These are phyloP conservation scores for Dittrichia graveolens DNA, from an alignment of 129 eudicot genomes.

Conservation along the genomic window DNA sequence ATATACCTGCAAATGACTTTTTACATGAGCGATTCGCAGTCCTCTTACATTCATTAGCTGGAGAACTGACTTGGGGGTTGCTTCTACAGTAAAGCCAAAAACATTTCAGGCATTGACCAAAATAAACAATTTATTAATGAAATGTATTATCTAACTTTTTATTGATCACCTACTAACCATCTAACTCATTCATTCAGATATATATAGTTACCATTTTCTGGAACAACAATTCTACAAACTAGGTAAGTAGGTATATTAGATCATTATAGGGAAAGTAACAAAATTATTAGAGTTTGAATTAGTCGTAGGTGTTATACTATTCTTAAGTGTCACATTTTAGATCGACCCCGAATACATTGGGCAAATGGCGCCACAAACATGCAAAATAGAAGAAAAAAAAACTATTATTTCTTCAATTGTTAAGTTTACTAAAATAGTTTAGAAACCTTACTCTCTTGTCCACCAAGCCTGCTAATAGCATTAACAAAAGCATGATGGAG, in stretches of 20 bases:
- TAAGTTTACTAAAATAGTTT: neutral
- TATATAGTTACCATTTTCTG: constrained; percentile 6
- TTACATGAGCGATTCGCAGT: constrained; percentile 84
- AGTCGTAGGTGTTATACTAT: too few relatives aligned
- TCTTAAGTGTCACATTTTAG: too few relatives aligned
- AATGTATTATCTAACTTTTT: neutral
- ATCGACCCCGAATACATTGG: too few relatives aligned
- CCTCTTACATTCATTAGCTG: constrained; percentile 92
- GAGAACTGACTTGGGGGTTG: constrained; percentile 82
- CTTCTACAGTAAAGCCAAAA: constrained; percentile 53
- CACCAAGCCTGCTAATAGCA: constrained; percentile 82
- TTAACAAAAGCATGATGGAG: constrained; percentile 82
- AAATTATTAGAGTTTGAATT: too few relatives aligned
- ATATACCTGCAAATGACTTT: constrained; percentile 87
- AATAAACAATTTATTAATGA: constrained; percentile 1
- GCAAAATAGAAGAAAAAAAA: neutral
- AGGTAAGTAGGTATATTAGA: constrained; percentile 6
- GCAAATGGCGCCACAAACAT: too few relatives aligned
- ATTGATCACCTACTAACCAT: constrained; percentile 17
- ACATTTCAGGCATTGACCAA: constrained; percentile 24
- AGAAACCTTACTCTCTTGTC: constrained; percentile 79
- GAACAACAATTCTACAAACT: neutral
- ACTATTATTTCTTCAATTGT: neutral
- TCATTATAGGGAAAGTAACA: too few relatives aligned
- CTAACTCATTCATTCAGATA: constrained; percentile 1